These are phyloP conservation scores for Lolium multiflorum DNA, from an alignment of 176 grass and related monocot genomes.

Conservation along the genomic window DNA sequence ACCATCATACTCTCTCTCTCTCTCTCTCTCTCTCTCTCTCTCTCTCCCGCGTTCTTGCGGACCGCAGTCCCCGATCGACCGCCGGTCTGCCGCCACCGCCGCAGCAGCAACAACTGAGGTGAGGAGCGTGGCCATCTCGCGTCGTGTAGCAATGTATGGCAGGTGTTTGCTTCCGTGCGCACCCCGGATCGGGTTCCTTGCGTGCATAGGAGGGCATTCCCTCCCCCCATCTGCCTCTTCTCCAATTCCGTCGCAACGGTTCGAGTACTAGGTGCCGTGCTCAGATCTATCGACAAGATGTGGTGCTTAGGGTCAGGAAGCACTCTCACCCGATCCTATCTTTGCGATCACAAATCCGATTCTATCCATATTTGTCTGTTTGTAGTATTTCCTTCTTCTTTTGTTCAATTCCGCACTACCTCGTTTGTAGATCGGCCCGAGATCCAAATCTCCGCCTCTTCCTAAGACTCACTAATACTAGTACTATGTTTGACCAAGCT, in stretches of 20 bases:
- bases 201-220: no score
- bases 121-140: not conserved
- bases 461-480: not conserved
- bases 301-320: no score
- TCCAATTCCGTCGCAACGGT: not conserved
- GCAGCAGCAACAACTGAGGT: not conserved
- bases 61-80: not conserved
- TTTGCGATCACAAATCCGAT: not conserved
- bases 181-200: slow-evolving; percentile 31
- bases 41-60: not conserved
- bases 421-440: not conserved
- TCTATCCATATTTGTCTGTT: not conserved
- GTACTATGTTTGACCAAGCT: not conserved
- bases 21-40: not conserved
- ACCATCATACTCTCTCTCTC: not conserved
- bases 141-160: not conserved
- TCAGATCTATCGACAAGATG: not conserved
- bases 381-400: not conserved
- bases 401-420: not conserved
- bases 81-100: not conserved
- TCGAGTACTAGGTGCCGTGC: not conserved
- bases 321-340: not conserved
- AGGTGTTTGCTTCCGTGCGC: slow-evolving; percentile 12
- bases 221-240: not conserved
- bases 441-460: not conserved